Evolutionary conservation across 2,329 filamentous ascomycete species (phyloP).

Genomic region (Truncatella angustata): DNA sequence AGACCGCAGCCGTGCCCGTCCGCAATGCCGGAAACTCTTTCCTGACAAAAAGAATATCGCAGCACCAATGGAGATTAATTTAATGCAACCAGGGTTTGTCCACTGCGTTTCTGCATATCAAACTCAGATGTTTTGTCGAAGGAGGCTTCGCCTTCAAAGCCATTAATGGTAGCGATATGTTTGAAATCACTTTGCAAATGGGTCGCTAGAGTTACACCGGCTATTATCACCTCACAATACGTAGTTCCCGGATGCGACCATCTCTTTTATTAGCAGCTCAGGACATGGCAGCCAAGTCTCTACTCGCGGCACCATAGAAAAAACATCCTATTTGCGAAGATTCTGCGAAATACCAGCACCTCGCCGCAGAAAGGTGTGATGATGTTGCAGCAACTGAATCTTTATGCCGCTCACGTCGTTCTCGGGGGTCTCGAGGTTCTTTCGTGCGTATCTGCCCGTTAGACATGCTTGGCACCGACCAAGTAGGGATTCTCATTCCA

Average conservation of each 20-base stretch:
- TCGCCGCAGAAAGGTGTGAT: too few relatives aligned
- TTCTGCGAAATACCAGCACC: too few relatives aligned
- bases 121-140: not conserved
- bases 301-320: too few relatives aligned
- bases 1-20: conserved; percentile 14
- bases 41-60: conserved; percentile 18
- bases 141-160: not conserved
- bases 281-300: too few relatives aligned
- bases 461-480: not conserved
- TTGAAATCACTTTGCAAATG: not conserved
- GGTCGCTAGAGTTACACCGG: not conserved
- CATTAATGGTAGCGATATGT: not conserved
- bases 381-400: too few relatives aligned
- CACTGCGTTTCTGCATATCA: not conserved
- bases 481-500: not conserved
- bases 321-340: not conserved
- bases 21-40: conserved; percentile 19
- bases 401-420: too few relatives aligned
- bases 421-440: not conserved
- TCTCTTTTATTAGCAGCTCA: too few relatives aligned
- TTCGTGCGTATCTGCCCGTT: not conserved
- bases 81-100: conserved; percentile 23
- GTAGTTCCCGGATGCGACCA: not conserved
- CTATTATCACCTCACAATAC: not conserved
- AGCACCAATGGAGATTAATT: conserved; percentile 24